Evolutionary conservation across 2,329 filamentous ascomycete genomes (phyloP), one percentile per base, ranked within the genome.

Genomic region (Colletotrichum spaethianum): DNA sequence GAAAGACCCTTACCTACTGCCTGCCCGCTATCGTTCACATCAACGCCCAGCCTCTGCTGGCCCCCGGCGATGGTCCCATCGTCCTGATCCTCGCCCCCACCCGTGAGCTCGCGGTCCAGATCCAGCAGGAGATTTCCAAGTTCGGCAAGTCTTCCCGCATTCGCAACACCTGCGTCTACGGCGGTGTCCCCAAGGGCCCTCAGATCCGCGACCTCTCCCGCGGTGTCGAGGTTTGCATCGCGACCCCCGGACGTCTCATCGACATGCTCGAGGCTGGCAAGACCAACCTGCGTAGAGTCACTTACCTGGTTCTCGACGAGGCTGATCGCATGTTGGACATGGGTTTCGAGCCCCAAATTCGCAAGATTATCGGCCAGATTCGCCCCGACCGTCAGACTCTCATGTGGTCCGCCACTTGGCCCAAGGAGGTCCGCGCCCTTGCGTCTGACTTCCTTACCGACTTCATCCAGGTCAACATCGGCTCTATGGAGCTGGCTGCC

Each of bases 361-460:
- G 96, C 87, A 98, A 98, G 88, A 98, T 99, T 76, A 95, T 99
- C 77, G 90, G 93, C 75, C 96, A 99, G 86, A 98, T 98, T 84
- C 94, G 96, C 78, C 96, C 96, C 65, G 96, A 99, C 83, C 93
- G 96, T 89, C 96, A 99, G 85, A 99, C 96, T 74, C 96, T 96
- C 88, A 98, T 99, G 95, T 99, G 96, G 94, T 99, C 96, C 73
- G 96, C 96, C 78, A 99, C 96, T 8, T 99, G 96, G 95, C 96
- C 96, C 80, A 98, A 98, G 90, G 96, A 98, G 84, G 96, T 99
- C 77, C 94, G 96, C 80, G 93, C 95, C 81, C 89, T 98, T 78
- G 96, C 95, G 67, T 87, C 92, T 63, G 95, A 98, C 82, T 98
- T 96, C 88, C 90, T 98, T 79, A 92, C 93, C 78, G 93, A 99